Base-by-base conservation (phyloP, 1,284 basidiomycete species). In the Fistulinella cinereoalba region DNA sequence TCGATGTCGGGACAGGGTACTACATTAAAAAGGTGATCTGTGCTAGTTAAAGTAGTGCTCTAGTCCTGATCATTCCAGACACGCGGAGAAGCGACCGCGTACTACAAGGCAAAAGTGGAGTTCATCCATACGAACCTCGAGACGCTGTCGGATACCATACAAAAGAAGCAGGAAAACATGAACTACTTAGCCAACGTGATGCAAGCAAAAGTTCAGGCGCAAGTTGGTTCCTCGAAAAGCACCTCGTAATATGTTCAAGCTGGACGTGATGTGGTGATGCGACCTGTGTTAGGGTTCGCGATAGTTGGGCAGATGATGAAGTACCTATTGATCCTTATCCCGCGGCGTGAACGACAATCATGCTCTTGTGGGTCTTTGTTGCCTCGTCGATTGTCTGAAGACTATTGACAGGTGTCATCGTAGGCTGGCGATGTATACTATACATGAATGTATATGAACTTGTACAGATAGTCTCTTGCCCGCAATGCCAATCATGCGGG, bases 1-100 rank as follows among this genome's bases (percentile, higher is more conserved):
- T 99, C 16, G 96, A 99, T 65, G 80, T 99, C 25, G 96, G 96
- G 2, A 98, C 96, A 0, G 96, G 96, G 0, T 99, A 97, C 71
- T 98, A 88, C 61, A 87, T 99, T 16, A 86, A 92, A 68, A 98
- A 97, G 80, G 94, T 92, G 46, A 49, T 75, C 46, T 6, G 10
- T 31, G n/a, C 28, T 11, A n/a, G 22, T 32, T 21, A 46, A 36
- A 23, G 21, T 8, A 11, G 21, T 18, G 15, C 36, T 23, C 10
- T 23, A 31, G 6, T 25, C 10, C 11, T 46, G 37, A 57, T 46
- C 34, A n/a, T 23, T 19, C 23, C 57, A 95, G 92, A 85, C 83
- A 22, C 86, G 87, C 21, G 66, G 75, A n/a, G 84, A 94, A 67
- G 91, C 92, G 0, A 65, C 75, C 15, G 81, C 81, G 59, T 83